phyloP scores from a whole-genome alignment of 2,329 filamentous ascomycete species.

The Pyrenochaeta sp. region DNA sequence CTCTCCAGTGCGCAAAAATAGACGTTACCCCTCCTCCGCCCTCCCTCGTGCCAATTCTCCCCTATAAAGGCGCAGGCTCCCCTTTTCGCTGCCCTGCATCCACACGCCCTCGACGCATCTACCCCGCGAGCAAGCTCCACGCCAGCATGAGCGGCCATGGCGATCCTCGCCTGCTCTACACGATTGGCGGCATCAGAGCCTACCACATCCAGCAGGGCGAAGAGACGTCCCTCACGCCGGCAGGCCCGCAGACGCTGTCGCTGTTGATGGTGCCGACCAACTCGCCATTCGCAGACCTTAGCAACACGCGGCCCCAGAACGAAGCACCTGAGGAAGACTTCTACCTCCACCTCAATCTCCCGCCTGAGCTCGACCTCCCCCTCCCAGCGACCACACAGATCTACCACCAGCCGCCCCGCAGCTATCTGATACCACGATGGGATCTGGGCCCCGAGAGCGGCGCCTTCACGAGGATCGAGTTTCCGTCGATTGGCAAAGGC shows the following conservation, averaged over 20 bases:
- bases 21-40: conserved; percentile 20
- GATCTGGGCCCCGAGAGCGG: conserved; percentile 87
- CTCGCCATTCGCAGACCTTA: conserved; percentile 68
- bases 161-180: conserved; percentile 64
- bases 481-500: conserved; percentile 75
- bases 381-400: conserved; percentile 96
- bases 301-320: conserved; percentile 64
- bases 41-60: conserved; percentile 7
- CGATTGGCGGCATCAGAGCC: conserved; percentile 83
- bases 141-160: conserved; percentile 58
- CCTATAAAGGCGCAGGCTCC: not conserved
- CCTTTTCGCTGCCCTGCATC: not conserved
- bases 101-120: conserved; percentile 1
- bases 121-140: conserved; percentile 16
- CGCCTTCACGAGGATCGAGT: conserved; percentile 92
- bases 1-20: conserved; percentile 16
- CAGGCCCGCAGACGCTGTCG: conserved; percentile 88
- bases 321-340: conserved; percentile 76
- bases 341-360: conserved; percentile 93
- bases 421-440: conserved; percentile 95
- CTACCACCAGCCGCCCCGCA: conserved; percentile 91
- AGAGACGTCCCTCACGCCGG: conserved; percentile 81
- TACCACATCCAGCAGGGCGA: conserved; percentile 90
- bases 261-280: conserved; percentile 95
- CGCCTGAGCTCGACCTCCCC: conserved; percentile 91